A percentile compares a stretch with the other conserved stretches of the same genome.
These are phyloP conservation scores for Protomyces gravidus DNA, from an alignment of 1,139 yeast species.

Conservation along the genomic window DNA sequence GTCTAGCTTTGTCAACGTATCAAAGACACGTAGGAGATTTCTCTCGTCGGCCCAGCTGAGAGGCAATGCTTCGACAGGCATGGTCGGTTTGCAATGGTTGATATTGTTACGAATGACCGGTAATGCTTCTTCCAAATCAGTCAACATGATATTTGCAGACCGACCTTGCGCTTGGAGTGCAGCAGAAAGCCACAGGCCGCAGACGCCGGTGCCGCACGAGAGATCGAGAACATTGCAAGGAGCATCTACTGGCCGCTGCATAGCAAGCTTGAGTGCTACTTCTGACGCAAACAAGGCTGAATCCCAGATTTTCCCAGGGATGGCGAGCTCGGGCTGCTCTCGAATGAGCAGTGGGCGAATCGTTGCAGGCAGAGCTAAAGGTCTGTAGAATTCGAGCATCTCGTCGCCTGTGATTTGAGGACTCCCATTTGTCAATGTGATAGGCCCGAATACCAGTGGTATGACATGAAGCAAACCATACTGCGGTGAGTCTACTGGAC, in stretches of 20 bases:
- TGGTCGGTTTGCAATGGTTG: background rate
- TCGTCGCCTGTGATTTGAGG: constrained; percentile 5
- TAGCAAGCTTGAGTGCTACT: constrained; percentile 10
- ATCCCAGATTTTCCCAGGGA: constrained; percentile 35
- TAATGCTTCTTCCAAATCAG: constrained; percentile 32
- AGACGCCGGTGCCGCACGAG: constrained; percentile 34
- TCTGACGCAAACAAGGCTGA: constrained; percentile 32
- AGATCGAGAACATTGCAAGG: constrained; percentile 29
- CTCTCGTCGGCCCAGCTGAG: background rate
- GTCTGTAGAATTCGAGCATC: constrained; percentile 19
- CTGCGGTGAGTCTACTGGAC: background rate
- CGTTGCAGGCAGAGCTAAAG: background rate
- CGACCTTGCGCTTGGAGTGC: background rate
- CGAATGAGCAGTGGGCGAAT: constrained; percentile 9
- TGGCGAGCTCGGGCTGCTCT: constrained; percentile 30
- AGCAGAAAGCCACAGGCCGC: constrained; percentile 30
- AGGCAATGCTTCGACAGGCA: constrained; percentile 13
- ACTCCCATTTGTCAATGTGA: background rate
- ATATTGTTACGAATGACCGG: constrained; percentile 29
- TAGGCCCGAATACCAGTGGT: constrained; percentile 31
- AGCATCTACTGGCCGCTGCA: background rate
- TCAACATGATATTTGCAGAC: constrained; percentile 15
- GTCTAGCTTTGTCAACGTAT: constrained; percentile 26
- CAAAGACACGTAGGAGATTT: background rate
- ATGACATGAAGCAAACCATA: background rate